Conservation (phyloP, 345 rosid genomes). For the Syzygium grande region DNA sequence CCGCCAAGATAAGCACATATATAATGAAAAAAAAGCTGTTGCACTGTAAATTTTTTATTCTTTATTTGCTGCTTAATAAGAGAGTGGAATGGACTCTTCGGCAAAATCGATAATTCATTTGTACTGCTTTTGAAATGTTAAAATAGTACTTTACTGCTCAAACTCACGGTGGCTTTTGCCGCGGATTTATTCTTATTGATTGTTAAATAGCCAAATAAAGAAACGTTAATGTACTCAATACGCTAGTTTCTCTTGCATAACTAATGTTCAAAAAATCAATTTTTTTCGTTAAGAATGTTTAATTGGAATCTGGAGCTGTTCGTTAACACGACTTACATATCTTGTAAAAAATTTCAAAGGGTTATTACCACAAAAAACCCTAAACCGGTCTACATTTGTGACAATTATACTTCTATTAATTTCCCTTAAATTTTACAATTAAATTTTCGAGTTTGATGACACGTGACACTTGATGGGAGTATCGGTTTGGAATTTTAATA, state of each 20-base stretch:
- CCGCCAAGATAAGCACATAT: fast-evolving
- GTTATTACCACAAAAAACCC: no score
- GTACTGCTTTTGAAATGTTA: neutral
- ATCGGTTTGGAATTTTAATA: no score
- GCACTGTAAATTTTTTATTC: neutral
- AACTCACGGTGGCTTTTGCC: neutral
- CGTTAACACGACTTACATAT: no score
- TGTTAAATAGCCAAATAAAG: neutral
- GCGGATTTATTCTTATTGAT: neutral
- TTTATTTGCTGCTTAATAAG: neutral
- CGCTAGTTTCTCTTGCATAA: neutral
- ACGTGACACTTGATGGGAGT: no score
- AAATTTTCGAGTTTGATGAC: no score
- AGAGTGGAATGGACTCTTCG: neutral
- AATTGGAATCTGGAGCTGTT: neutral
- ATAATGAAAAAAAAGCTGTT: neutral
- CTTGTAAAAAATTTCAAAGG: no score
- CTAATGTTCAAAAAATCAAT: neutral
- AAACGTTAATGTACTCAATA: neutral
- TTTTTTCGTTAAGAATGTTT: neutral
- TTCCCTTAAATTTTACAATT: no score
- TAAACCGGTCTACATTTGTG: no score
- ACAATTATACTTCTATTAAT: no score
- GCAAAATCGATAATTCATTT: neutral
- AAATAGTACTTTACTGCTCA: neutral